Evolutionary conservation across 1,284 basidiomycete genomes (phyloP).

Genomic region (Microbotryum scabiosae): DNA sequence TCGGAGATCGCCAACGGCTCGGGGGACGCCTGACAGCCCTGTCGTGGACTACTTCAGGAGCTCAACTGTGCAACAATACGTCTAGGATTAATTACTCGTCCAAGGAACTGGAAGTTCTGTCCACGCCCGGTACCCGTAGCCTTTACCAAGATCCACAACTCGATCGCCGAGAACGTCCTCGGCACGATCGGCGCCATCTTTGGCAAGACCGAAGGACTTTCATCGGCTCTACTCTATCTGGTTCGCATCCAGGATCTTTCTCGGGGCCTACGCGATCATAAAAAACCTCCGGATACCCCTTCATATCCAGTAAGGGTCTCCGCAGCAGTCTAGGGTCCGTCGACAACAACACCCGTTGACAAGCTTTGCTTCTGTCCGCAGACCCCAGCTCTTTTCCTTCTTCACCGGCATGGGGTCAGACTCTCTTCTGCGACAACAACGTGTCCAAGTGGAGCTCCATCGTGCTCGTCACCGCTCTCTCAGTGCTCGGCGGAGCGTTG

Average conservation of each 20-base stretch:
- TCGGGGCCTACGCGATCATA: conserved; percentile 3
- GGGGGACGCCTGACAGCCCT: too few species aligned
- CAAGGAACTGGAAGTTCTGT: too few species aligned
- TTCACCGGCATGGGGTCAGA: conserved; percentile 14
- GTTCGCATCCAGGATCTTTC: conserved; percentile 1
- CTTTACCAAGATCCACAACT: neutral
- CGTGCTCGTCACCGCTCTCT: neutral
- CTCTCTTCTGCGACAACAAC: conserved; percentile 9
- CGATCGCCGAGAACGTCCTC: conserved; percentile 10
- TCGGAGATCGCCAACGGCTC: too few species aligned
- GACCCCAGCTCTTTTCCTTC: conserved; percentile 13
- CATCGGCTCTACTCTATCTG: neutral
- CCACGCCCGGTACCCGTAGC: too few species aligned
- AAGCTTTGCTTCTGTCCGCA: neutral
- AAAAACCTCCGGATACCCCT: conserved; percentile 4
- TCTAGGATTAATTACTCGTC: too few species aligned
- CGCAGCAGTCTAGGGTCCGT: neutral
- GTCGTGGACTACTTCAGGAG: too few species aligned
- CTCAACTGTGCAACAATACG: too few species aligned
- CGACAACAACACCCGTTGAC: neutral
- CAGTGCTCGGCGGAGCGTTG: conserved; percentile 4
- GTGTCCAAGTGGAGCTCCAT: neutral
- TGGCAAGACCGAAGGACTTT: conserved; percentile 1
- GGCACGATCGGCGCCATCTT: conserved; percentile 13
- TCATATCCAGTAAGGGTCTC: neutral